Percentiles rank a stretch among this genome's conserved stretches.
These are phyloP conservation scores for Lodderomyces beijingensis DNA, from an alignment of 1,139 yeast species.

Conservation along the genomic window DNA sequence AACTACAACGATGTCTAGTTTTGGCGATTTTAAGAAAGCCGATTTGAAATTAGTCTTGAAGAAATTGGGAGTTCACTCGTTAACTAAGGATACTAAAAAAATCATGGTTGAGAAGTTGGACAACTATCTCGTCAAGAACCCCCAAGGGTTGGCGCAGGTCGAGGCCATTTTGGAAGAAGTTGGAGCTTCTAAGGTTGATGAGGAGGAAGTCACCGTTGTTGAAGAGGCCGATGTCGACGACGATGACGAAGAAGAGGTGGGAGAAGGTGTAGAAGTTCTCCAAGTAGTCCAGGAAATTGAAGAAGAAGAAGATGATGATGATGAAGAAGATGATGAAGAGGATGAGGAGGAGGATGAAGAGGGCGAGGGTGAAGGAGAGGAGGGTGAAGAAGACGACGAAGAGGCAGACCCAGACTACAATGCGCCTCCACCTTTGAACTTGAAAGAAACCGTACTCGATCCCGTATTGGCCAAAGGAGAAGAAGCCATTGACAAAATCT, in stretches of 20 bases:
- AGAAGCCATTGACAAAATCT: constrained; percentile 22
- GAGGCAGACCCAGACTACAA: constrained; percentile 28
- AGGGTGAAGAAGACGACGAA: constrained; percentile 23
- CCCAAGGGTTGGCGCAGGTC: constrained; percentile 31
- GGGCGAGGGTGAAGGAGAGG: constrained; percentile 23
- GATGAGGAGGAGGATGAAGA: constrained; percentile 20
- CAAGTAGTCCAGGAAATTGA: constrained; percentile 19
- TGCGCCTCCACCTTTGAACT: constrained; percentile 40
- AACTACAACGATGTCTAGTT: constrained; percentile 9
- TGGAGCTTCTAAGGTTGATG: constrained; percentile 12
- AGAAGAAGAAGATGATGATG: constrained; percentile 22
- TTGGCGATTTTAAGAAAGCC: constrained; percentile 21
- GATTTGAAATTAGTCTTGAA: constrained; percentile 35
- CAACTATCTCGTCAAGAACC: constrained; percentile 31
- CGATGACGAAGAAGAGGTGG: constrained; percentile 16
- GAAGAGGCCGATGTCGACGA: constrained; percentile 17
- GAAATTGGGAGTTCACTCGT: constrained; percentile 31
- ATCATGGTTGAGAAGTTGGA: constrained; percentile 41
- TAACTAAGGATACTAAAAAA: constrained; percentile 41
- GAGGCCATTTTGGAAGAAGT: constrained; percentile 21
- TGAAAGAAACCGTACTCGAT: constrained; percentile 35
- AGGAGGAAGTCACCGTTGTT: constrained; percentile 17
- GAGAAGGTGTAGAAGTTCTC: too few species aligned
- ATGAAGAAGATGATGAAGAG: constrained; percentile 10
- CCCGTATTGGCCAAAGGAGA: constrained; percentile 35